phyloP scores from a whole-genome alignment of 2,329 filamentous ascomycete species.

The Cladosporium sp. region DNA sequence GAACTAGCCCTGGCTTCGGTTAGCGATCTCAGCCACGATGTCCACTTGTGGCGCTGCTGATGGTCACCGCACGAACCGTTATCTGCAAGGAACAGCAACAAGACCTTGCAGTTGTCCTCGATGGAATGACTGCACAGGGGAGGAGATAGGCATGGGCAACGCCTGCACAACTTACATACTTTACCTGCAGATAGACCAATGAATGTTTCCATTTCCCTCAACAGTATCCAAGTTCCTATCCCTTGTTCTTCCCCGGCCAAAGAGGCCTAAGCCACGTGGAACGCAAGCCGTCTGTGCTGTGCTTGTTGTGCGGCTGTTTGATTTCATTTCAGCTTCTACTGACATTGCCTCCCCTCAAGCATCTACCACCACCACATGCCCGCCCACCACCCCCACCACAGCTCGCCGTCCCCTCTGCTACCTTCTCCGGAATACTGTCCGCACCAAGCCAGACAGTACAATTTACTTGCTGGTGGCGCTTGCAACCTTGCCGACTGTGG shows the following conservation, averaged over 20 bases:
- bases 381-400: not conserved
- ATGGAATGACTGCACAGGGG: not conserved
- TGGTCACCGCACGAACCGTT: not conserved
- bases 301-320: not conserved
- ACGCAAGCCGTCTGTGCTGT: not conserved
- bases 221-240: not conserved
- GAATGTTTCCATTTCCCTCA: not conserved
- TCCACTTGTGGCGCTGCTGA: not conserved
- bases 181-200: not conserved
- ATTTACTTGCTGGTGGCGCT: not conserved
- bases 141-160: not conserved
- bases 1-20: conserved; percentile 6
- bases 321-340: not conserved
- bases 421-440: too few species aligned
- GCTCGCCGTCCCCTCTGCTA: not conserved
- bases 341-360: not conserved
- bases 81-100: not conserved
- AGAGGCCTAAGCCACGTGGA: not conserved
- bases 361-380: not conserved
- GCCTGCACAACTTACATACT: not conserved
- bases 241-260: not conserved
- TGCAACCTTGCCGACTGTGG: not conserved
- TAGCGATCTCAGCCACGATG: not conserved
- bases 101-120: not conserved
- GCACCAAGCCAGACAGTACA: not conserved